A percentile compares a stretch with the other conserved stretches of the same genome.
These are phyloP conservation scores for Alternaria viburni DNA, from an alignment of 2,329 filamentous ascomycete genomes.

Conservation along the genomic window DNA sequence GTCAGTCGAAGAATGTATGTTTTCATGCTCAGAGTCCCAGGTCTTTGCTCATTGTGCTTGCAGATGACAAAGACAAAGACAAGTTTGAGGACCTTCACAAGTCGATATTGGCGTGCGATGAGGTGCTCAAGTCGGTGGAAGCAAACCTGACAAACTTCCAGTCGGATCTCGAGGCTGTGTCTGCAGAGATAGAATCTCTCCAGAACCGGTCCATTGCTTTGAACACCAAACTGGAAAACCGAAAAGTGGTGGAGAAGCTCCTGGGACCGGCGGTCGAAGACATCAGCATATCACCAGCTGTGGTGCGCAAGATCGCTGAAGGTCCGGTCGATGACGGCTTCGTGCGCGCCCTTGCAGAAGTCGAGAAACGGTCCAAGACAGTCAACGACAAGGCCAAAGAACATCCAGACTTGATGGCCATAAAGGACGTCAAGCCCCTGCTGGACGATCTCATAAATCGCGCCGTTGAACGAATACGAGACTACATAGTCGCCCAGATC, in stretches of 20 bases:
- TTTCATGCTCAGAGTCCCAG: constrained; percentile 26
- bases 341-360: constrained; percentile 80
- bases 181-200: constrained; percentile 91
- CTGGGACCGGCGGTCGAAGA: constrained; percentile 90
- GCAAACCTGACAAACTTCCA: constrained; percentile 91
- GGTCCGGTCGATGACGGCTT: constrained; percentile 90
- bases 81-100: constrained; percentile 90
- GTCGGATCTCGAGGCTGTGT: constrained; percentile 88
- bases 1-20: constrained; percentile 75
- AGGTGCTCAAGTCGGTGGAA: constrained; percentile 91
- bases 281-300: constrained; percentile 81
- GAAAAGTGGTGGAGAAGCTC: constrained; percentile 86
- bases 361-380: constrained; percentile 77
- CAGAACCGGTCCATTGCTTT: constrained; percentile 85
- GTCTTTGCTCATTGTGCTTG: constrained; percentile 38
- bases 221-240: constrained; percentile 84
- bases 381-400: constrained; percentile 72
- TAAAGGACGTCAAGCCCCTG: constrained; percentile 83
- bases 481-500: constrained; percentile 93
- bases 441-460: constrained; percentile 84
- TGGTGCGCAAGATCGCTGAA: constrained; percentile 85
- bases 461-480: constrained; percentile 91
- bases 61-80: constrained; percentile 78
- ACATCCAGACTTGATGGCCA: constrained; percentile 69
- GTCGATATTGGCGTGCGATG: constrained; percentile 88